phyloP scores from a whole-genome alignment of 2,329 filamentous ascomycete species.

The Cadophora gregata region DNA sequence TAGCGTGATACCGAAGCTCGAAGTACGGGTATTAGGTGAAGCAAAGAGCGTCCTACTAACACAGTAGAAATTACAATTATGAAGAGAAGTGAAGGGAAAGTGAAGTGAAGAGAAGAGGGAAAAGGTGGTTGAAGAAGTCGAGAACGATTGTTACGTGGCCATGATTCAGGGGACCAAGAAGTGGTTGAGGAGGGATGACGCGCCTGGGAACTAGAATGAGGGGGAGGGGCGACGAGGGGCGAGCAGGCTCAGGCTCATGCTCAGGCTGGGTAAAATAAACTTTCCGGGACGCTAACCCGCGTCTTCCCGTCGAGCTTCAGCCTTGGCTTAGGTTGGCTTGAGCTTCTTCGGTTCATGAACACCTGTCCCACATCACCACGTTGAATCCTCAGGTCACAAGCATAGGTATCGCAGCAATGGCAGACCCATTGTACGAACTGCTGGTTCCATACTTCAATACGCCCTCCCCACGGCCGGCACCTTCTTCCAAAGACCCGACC shows the following conservation, averaged over 20 bases:
- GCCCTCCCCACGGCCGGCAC: constrained; percentile 48
- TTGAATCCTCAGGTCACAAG: constrained; percentile 24
- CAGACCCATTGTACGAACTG: constrained; percentile 78
- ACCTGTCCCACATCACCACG: constrained; percentile 14
- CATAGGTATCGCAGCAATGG: constrained; percentile 55
- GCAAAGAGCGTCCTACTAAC: constrained; percentile 6
- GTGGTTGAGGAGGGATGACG: constrained; percentile 1
- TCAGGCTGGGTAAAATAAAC: constrained; percentile 16
- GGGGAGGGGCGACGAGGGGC: neutral
- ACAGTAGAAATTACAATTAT: constrained; percentile 16
- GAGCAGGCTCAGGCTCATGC: no score
- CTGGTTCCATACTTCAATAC: constrained; percentile 65
- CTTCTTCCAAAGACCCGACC: constrained; percentile 54
- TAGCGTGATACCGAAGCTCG: neutral
- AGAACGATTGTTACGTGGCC: constrained; percentile 10
- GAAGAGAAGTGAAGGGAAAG: neutral
- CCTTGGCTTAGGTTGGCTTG: neutral
- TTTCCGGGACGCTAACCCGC: constrained; percentile 2
- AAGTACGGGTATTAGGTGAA: neutral
- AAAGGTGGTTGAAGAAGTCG: neutral
- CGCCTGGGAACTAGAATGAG: neutral
- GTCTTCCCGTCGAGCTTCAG: constrained; percentile 10
- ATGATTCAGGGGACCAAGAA: constrained; percentile 7
- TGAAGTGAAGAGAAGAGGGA: neutral
- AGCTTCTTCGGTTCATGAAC: constrained; percentile 1